Base-by-base conservation (phyloP, 1,139 yeast species). In the Saccharomyces hybrid region DNA sequence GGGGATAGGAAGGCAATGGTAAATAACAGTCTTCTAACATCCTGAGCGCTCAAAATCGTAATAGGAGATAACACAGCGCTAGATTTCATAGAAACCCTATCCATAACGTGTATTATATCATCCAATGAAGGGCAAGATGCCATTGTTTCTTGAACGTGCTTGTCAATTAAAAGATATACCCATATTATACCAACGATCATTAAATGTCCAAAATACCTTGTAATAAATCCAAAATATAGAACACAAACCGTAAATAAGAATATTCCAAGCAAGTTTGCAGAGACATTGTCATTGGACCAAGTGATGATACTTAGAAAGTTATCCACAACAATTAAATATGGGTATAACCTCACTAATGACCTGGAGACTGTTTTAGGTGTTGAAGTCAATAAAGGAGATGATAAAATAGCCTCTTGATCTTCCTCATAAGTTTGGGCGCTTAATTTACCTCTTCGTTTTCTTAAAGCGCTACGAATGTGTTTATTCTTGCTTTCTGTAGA, bases 361-460 rank as follows among this genome's bases (percentile, higher is more conserved):
- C 87, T 88, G 29, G 96, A 85, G 13, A 93, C 91, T 0, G 91
- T 83, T 4, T 96, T 95, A 0, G 99, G 98, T 0, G 99, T 93
- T 0, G 89, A 83, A 1, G 87, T 80, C 52, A 86, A 73, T 56
- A 86, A 73, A 1, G 95, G 95, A 2, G 91, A 84, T 8, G 72
- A 68, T 16, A 64, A 67, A 16, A 67, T 47, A 51, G 60, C 29
- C 46, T 50, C 41, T 32, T 55, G 54, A 20, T 57, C 60, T 26
- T 60, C 63, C 34, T 51, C 57, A n/a, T 53, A 54, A 32, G 50
- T 51, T n/a, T 48, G 48, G 26, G 20, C 50, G 54, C 16, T 54
- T 53, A 16, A 48, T 26, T 16, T 48, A n/a, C 53, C 50, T 27
- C 47, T 20, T 23, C 58, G 55, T 51, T 56, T 60, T 56, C 64